Percentiles rank a stretch among this genome's conserved stretches.
These are phyloP conservation scores for Peronosclerospora sorghi DNA, from an alignment of 352 stramenopile genomes.

Conservation along the genomic window DNA sequence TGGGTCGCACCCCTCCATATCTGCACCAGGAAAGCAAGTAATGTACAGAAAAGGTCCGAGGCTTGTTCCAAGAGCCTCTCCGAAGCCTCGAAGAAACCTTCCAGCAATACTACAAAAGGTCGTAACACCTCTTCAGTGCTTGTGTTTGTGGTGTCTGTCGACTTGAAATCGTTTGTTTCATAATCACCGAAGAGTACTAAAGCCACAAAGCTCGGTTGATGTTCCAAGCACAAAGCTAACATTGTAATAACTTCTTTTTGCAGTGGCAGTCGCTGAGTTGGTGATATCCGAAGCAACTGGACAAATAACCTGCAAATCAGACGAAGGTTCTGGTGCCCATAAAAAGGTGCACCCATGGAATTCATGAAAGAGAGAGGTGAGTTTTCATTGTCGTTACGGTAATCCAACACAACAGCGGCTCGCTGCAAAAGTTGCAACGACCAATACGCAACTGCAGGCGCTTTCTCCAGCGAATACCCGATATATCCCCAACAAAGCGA, in stretches of 20 bases:
- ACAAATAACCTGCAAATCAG: conserved; percentile 31
- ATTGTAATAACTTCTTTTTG: conserved; percentile 40
- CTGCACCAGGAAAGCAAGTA: conserved; percentile 44
- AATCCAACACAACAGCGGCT: conserved; percentile 24
- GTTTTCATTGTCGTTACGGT: conserved; percentile 10
- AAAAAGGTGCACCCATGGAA: conserved; percentile 44
- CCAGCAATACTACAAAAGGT: conserved; percentile 29
- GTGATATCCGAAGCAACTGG: conserved; percentile 20
- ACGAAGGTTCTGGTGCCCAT: conserved; percentile 27
- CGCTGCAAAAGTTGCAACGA: conserved; percentile 46
- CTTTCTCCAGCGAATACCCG: conserved; percentile 29
- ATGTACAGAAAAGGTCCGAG: conserved; percentile 44
- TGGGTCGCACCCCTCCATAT: conserved; percentile 40
- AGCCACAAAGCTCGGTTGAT: conserved; percentile 53
- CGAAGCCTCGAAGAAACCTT: conserved; percentile 42
- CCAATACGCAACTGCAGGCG: conserved; percentile 25
- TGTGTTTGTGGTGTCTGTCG: conserved; percentile 7
- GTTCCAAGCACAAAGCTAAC: conserved; percentile 38
- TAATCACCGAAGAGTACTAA: conserved; percentile 32
- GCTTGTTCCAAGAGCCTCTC: conserved; percentile 45
- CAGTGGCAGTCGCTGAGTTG: conserved; percentile 11
- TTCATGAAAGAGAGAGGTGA: conserved; percentile 18
- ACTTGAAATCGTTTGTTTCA: conserved; percentile 6
- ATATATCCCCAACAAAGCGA: conserved; percentile 46
- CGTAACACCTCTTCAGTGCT: conserved; percentile 12